Percentiles rank a stretch among this genome's conserved stretches.
These are phyloP conservation scores for Akanthomyces lecanii DNA, from an alignment of 2,329 filamentous ascomycete genomes.

Conservation along the genomic window DNA sequence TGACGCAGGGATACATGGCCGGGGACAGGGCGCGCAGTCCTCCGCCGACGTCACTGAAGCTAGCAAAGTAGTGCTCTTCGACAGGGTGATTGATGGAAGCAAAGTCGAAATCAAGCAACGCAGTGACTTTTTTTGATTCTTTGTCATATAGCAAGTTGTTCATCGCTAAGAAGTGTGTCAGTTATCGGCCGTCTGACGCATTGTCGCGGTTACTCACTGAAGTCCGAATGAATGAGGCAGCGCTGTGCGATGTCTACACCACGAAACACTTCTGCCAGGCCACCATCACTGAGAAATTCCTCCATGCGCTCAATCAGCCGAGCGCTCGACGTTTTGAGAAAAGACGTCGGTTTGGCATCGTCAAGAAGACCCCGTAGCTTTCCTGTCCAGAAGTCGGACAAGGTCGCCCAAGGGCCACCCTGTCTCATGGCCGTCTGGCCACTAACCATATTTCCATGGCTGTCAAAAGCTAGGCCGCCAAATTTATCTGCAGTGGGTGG, in stretches of 20 bases:
- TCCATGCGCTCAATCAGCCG: conserved; percentile 18
- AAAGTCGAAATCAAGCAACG: conserved; percentile 29
- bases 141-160: conserved; percentile 27
- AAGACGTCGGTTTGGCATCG: conserved; percentile 12
- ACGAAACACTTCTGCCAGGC: not conserved
- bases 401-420: conserved; percentile 21
- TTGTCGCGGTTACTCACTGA: conserved; percentile 22
- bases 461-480: conserved; percentile 22
- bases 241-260: conserved; percentile 19
- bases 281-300: conserved; percentile 14
- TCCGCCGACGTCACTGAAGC: conserved; percentile 10
- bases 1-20: not conserved
- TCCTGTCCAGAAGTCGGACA: conserved; percentile 18
- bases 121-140: conserved; percentile 21
- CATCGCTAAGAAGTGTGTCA: conserved; percentile 20
- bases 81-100: conserved; percentile 23
- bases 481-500: conserved; percentile 15
- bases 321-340: conserved; percentile 19
- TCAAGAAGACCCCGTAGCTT: conserved; percentile 16
- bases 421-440: conserved; percentile 20
- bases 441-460: conserved; percentile 18
- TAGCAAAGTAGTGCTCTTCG: conserved; percentile 24
- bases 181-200: not conserved
- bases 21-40: not conserved
- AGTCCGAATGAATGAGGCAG: conserved; percentile 25